Conservation (phyloP, 208 protist genomes). For the Leishmania mexicana region DNA sequence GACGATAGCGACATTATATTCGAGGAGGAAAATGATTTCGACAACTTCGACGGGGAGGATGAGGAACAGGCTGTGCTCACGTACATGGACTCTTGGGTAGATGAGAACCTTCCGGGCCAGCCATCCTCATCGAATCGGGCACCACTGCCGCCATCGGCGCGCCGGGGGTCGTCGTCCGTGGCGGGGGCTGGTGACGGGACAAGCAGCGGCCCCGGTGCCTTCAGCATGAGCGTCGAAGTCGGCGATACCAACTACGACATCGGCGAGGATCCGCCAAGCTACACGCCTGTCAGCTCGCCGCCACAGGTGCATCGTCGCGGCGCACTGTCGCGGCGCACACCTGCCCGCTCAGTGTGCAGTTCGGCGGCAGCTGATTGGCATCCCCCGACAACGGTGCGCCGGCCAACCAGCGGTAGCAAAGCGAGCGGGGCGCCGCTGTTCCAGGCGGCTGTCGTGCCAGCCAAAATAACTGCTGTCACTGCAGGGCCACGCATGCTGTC, state of each 20-base stretch:
- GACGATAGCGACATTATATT: conserved; percentile 4
- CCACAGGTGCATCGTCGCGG: conserved; percentile 6
- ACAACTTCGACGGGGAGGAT: conserved; percentile 53
- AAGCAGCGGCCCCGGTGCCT: not conserved
- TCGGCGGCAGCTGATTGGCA: not conserved
- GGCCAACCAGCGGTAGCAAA: not conserved
- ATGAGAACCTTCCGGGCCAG: not conserved
- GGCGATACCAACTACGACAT: conserved; percentile 2
- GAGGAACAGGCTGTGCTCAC: conserved; percentile 66
- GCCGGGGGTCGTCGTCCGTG: not conserved
- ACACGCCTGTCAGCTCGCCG: conserved; percentile 7
- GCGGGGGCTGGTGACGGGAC: not conserved
- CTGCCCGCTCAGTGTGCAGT: not conserved
- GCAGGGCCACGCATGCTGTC: not conserved
- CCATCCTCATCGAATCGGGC: not conserved
- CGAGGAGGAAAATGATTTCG: conserved; percentile 6
- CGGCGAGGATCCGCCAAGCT: conserved; percentile 14
- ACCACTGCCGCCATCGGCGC: not conserved
- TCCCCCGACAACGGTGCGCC: not conserved
- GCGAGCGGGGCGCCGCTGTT: not conserved
- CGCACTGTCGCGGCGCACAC: conserved; percentile 3
- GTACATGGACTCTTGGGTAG: conserved; percentile 44
- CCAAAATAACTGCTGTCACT: not conserved
- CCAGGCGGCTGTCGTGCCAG: not conserved
- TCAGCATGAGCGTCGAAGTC: conserved; percentile 9